Evolutionary conservation across 768 basidiomycete species (phyloP).

Genomic region (Lactarius indigo): DNA sequence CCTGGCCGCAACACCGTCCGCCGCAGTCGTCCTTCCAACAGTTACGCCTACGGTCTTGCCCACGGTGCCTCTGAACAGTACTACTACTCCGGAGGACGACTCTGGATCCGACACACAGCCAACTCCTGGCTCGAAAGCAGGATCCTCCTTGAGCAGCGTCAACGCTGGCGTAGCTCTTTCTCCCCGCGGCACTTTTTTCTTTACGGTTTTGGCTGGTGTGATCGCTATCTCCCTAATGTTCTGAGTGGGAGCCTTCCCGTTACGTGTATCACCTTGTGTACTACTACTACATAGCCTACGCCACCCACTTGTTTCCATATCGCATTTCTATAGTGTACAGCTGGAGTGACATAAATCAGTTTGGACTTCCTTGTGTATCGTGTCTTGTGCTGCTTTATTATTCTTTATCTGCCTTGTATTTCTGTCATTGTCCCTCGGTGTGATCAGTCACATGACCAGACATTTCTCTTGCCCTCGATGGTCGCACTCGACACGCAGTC

Average conservation of each 20-base stretch:
- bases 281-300: background rate
- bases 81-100: background rate
- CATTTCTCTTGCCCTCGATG: background rate
- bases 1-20: background rate
- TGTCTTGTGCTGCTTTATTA: background rate
- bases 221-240: background rate
- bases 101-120: background rate
- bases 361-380: background rate
- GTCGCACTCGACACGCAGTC: constrained; percentile 35
- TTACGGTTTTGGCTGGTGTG: background rate
- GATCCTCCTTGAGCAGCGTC: background rate
- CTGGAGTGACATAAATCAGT: background rate
- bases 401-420: background rate
- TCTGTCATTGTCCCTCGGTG: background rate
- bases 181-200: background rate
- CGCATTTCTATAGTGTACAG: background rate
- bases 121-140: background rate
- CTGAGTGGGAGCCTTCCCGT: background rate
- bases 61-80: background rate
- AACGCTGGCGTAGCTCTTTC: constrained; percentile 18
- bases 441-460: background rate
- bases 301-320: background rate
- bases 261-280: background rate
- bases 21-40: background rate
- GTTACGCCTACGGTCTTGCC: background rate